Percentiles rank a stretch among this genome's conserved stretches.
Conservation (phyloP, 306 rosid genomes). For the Pyrus bretschneideri region DNA sequence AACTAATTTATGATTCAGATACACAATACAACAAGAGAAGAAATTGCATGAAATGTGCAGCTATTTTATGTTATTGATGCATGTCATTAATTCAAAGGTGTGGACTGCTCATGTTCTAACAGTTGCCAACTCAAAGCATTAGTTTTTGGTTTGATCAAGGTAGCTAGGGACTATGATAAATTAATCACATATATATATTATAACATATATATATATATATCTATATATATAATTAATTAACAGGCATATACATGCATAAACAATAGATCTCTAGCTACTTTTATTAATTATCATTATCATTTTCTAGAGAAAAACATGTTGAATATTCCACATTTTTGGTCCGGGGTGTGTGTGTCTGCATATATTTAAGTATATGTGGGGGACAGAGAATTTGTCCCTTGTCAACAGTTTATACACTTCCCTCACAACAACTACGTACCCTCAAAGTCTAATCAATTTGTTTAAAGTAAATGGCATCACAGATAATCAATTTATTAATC, state of each 20-base stretch:
- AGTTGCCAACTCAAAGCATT: slow-evolving; percentile 13
- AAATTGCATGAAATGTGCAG: neutral
- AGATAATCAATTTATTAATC: slow-evolving; percentile 10
- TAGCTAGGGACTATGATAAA: slow-evolving; percentile 4
- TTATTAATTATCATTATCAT: neutral
- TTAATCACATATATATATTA: neutral
- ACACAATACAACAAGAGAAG: neutral
- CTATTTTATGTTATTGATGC: neutral
- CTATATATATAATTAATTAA: neutral
- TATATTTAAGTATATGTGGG: neutral
- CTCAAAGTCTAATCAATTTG: neutral
- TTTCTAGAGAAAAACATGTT: neutral
- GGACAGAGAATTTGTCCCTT: slow-evolving; percentile 10
- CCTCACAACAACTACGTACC: slow-evolving; percentile 21
- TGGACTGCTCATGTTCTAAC: neutral
- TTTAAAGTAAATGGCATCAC: neutral
- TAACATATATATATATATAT: too few species aligned
- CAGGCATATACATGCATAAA: slow-evolving; percentile 14
- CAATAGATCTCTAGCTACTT: slow-evolving; percentile 20
- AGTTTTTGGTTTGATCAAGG: neutral
- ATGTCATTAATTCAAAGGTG: neutral
- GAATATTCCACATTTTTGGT: slow-evolving; percentile 12
- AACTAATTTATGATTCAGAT: neutral
- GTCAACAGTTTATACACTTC: slow-evolving; percentile 23
- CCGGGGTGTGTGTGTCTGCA: neutral